Evolutionary conservation across 176 grass and related monocot species (phyloP), one percentile per base, ranked within the genome.

Genomic region (Tuctoria greenei): DNA sequence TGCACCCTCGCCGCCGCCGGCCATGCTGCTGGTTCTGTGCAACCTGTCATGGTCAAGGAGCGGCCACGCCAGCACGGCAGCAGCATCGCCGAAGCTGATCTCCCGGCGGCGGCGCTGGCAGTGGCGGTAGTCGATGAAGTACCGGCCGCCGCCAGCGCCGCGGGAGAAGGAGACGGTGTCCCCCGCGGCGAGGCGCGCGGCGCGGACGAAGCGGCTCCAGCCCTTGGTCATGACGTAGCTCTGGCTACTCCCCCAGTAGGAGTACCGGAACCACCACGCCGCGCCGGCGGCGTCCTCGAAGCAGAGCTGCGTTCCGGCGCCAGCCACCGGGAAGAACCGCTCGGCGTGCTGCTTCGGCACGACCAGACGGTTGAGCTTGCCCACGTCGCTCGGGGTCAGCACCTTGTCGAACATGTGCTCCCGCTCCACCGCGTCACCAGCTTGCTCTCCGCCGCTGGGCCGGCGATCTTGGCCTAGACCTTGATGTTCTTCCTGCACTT

Each of bases 151-250:
- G 50, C 15, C 45, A 17, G 39, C 58, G 58, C 6, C 27, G 27
- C 80, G 83, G 76, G 65, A 88, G 83, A 93, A 93, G 27, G 85
- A 85, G 68, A 93, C 69, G 35, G 82, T 93, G 60, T 93, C 87
- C 25, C 91, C 91, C 0, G 91, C 66, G 26, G 63, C 50, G 44
- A 93, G 91, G 40, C 76, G 49, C 40, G 85, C 86, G 41, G 86
- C 81, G 62, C 69, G 85, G 64, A 93, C 87, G 66, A 90, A 93
- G 77, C 81, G 83, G 84, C 91, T 90, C 91, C 91, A 93, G 5
- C 91, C 91, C 62, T 88, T 93, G 58, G 91, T 93, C 81, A 93
- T 93, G 34, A 90, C 84, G 47, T 93, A 93, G 78, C 91, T 93
- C 81, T 90, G 87, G 78, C 91, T 93, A 82, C 91, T 93, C 34